A percentile compares a stretch with the other conserved stretches of the same genome.
phyloP scores from a whole-genome alignment of 768 basidiomycete genomes.

The Calocera cornea region DNA sequence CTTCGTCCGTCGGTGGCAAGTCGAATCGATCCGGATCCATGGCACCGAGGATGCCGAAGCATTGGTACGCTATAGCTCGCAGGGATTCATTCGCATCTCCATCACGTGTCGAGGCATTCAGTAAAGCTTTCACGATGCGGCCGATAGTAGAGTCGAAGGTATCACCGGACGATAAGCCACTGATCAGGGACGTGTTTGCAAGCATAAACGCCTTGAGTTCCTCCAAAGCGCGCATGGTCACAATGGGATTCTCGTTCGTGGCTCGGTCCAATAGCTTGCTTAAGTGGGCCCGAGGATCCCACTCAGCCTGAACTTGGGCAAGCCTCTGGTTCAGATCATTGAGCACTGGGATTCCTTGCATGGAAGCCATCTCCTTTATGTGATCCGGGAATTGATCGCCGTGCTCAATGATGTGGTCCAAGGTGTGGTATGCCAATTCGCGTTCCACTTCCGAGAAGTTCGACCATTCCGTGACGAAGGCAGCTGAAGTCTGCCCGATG shows the following conservation, averaged over 20 bases:
- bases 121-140: constrained; percentile 48
- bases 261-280: constrained; percentile 58
- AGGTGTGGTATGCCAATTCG: constrained; percentile 40
- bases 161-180: constrained; percentile 63
- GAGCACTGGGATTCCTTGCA: constrained; percentile 55
- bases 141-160: constrained; percentile 68
- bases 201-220: constrained; percentile 63
- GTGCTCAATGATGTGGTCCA: constrained; percentile 55
- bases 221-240: constrained; percentile 54
- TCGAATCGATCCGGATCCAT: constrained; percentile 89
- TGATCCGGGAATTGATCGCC: constrained; percentile 39
- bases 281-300: constrained; percentile 29
- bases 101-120: constrained; percentile 61
- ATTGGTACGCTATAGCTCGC: constrained; percentile 67
- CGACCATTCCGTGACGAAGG: constrained; percentile 66
- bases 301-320: constrained; percentile 20
- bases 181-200: constrained; percentile 31
- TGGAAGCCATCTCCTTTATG: constrained; percentile 67
- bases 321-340: constrained; percentile 18
- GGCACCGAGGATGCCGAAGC: constrained; percentile 82
- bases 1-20: constrained; percentile 40
- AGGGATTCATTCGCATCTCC: constrained; percentile 58
- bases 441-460: constrained; percentile 41
- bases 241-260: constrained; percentile 64
- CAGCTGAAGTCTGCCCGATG: constrained; percentile 75